Base-by-base conservation (phyloP, 148 eudicot genomes). In the Nyssa sinensis region DNA sequence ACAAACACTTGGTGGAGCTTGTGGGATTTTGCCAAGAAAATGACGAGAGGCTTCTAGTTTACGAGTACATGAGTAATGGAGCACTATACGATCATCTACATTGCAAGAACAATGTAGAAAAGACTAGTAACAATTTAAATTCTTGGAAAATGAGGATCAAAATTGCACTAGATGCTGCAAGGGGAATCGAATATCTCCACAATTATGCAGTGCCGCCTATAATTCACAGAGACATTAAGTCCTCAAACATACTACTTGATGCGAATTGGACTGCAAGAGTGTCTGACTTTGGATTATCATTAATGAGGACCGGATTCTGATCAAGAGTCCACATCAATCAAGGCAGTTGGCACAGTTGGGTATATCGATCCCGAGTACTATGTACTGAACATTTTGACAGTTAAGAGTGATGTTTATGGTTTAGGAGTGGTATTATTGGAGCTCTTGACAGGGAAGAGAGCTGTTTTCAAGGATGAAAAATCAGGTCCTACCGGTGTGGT, bases 281-380 rank as follows among this genome's bases (percentile, higher is more conserved):
- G 27, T 87, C 93, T 5, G 90, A 87, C 63, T 87, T 87, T 41
- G 93, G 93, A 14, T 65, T 87, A 37, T 87, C 91, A 8, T 41
- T 85, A 29, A 75, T 73, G 62, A n/a, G 82, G 82, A 10, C 88
- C 82, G 0, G 75, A 64, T 28, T 24, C 73, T 5, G 87, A 85
- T 72, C 72, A 60, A 16, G 81, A 81, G 58, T 74, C 66, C 31
- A 67, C 74, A 80, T 75, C 86, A 6, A 69, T 69, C 27, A 82
- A 83, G 75, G 82, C 83, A 23, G 82, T 80, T 9, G 88, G 89
- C 66, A 87, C 93, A 2, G 66, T 85, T 39, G 93, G 93, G 33
- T 89, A 89, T 25, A 87, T 87, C n/a, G 93, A 89, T 73, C 90
- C 90, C 0, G 86, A 87, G 67, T 89, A 87, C 70, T 83, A 87